These are phyloP conservation scores for Trypanosomatidae sp. DNA, from an alignment of 208 protist genomes.

Conservation along the genomic window DNA sequence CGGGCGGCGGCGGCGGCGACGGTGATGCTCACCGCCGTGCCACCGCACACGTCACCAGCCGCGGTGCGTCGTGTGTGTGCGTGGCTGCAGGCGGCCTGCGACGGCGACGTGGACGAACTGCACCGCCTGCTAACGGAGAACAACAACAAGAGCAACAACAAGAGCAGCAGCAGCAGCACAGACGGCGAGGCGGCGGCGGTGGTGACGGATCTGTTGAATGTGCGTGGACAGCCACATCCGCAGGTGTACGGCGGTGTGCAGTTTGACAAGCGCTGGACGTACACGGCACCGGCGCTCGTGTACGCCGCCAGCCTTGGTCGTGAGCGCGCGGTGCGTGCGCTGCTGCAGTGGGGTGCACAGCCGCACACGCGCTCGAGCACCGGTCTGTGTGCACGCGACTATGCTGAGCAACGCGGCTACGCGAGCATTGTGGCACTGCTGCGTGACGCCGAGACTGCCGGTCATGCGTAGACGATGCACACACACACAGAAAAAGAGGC, in stretches of 20 bases:
- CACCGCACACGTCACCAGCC: no score
- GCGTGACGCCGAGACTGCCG: no score
- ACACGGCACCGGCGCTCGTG: constrained; percentile 50
- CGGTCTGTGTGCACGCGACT: constrained; percentile 43
- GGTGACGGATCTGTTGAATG: constrained; percentile 35
- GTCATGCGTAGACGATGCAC: no score
- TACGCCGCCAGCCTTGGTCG: constrained; percentile 65
- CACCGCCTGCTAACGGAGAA: background rate
- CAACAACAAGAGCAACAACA: no score
- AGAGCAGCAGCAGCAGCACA: no score
- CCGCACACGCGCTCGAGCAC: constrained; percentile 23
- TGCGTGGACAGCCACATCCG: constrained; percentile 49
- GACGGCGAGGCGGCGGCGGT: no score
- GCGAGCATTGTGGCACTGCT: constrained; percentile 31
- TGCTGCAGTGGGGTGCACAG: constrained; percentile 47
- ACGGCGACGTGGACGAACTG: constrained; percentile 43
- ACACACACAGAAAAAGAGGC: no score
- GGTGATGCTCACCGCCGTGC: no score
- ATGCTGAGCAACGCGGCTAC: constrained; percentile 61
- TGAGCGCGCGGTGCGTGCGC: constrained; percentile 50
- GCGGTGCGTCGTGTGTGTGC: no score
- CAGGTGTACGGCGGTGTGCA: constrained; percentile 37
- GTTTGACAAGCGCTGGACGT: constrained; percentile 64
- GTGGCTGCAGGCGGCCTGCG: constrained; percentile 59
- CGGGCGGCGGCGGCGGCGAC: no score